These are phyloP conservation scores for Backusella tuberculispora DNA, from an alignment of 192 early-diverging fungal species.

Conservation along the genomic window DNA sequence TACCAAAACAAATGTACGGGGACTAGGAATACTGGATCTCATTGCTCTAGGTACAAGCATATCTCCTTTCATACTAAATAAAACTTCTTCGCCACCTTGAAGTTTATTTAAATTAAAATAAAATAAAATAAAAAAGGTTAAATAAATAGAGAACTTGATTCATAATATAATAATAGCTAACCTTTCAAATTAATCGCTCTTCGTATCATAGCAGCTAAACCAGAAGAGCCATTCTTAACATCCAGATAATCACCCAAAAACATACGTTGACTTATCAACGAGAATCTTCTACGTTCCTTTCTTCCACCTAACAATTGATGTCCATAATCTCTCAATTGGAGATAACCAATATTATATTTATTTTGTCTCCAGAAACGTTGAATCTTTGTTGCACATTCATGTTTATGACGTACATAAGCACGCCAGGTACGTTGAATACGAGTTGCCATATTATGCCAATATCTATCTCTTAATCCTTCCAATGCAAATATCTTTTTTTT, in stretches of 20 bases:
- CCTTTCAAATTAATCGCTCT: conserved; percentile 47
- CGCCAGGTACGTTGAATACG: conserved; percentile 90
- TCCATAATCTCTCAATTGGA: conserved; percentile 90
- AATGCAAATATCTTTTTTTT: conserved; percentile 69
- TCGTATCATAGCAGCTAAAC: conserved; percentile 45
- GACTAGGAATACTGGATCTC: conserved; percentile 74
- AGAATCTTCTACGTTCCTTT: conserved; percentile 91
- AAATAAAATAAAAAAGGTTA: neutral
- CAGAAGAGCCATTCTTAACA: conserved; percentile 52
- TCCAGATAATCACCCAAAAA: conserved; percentile 91
- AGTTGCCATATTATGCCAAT: conserved; percentile 93
- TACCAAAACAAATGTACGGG: conserved; percentile 65
- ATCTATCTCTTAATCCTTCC: conserved; percentile 88
- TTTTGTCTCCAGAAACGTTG: conserved; percentile 72
- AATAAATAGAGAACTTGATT: neutral
- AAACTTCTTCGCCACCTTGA: conserved; percentile 49
- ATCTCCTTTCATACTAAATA: conserved; percentile 63
- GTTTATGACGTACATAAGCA: conserved; percentile 65
- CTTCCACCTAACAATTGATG: conserved; percentile 84
- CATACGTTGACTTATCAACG: conserved; percentile 73
- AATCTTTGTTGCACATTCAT: conserved; percentile 63
- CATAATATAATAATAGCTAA: neutral
- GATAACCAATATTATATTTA: conserved; percentile 82
- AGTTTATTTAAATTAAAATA: neutral
- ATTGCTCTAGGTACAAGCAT: conserved; percentile 68